Evolutionary conservation across 495 filamentous ascomycete genomes (phyloP), one percentile per base, ranked within the genome.

Genomic region (Neurospora sp.): DNA sequence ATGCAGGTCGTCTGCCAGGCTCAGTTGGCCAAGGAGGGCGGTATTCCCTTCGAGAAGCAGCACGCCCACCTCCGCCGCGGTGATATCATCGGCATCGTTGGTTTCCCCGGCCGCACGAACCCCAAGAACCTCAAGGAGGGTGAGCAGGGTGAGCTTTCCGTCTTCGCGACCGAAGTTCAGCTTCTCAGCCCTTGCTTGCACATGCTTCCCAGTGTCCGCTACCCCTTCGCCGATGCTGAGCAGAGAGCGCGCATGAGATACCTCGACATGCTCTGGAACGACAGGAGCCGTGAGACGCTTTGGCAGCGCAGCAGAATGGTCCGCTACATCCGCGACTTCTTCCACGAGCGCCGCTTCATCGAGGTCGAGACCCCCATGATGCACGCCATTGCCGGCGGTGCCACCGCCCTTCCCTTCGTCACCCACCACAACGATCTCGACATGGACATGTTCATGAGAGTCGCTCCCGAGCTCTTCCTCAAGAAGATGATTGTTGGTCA

Each of bases 341-440:
- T 99, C 76, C 93, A 98, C 76, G 86, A 86, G 71, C 87, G 89
- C 69, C 93, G 93, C 72, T 99, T 98, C 79, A 86, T 92, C 69
- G 94, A 98, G 81, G 93, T 98, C n/a, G 92, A 98, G 84, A 98
- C 96, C 2, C 96, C 96, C 9, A 97, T 98, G 89, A 93, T 99
- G 91, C 96, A 97, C 78, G 88, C 92, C 72, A 96, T 97, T 79
- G 94, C 95, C 38, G 96, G 96, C 78, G 96, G 96, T 74, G 96
- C 96, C 22, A 98, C 96, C 9, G 96, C 96, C 39, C 94, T 94
- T 86, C 96, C 96, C 16, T 99, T 98, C 82, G 85, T 91, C 73
- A 98, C 96, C 3, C 91, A 96, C 80, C 94, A 97, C 84, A 98
- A 98, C 82, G 96, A 98, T 12, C 87, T 94, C 22, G 88, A 97